Base-by-base conservation (phyloP, 2,329 filamentous ascomycete genomes). In the Aspergillus ibericus region DNA sequence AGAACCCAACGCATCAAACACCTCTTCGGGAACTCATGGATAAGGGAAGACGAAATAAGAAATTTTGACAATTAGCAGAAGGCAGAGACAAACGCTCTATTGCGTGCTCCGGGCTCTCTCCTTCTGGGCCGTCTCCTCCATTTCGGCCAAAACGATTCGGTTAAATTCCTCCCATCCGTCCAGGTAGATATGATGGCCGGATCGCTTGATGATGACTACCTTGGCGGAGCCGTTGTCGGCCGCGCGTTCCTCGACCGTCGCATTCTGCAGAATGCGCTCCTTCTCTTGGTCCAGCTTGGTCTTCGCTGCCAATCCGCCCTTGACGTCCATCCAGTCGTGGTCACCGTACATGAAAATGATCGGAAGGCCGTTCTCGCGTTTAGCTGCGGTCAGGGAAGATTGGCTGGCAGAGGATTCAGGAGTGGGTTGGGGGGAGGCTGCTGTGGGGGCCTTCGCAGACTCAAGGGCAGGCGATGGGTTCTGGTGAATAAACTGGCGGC, bases 261-360 rank as follows among this genome's bases (percentile, higher is more conserved):
- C 89, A 20, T 82, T 75, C 12, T 82, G 76, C 3, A 96, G 77
- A 0, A 83, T 80, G 51, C 84, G 83, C 25, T 78, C 76, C 63
- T 84, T 85, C 62, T 88, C 86, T 58, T 88, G 82, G 60, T 91
- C 88, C 12, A 98, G 83, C 73, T 89, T 92, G 75, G 93, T 85
- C 70, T 90, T 85, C 0, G 93, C 88, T 0, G 90, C 92, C 48
- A 88, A 85, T 0, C 95, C 95, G 27, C 93, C 95, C 0, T 87
- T 86, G 8, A 95, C 88, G 66, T 99, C 95, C 95, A 99, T 99
- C 95, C 95, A 99, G 80, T 99, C 95, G 70, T 95, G 88, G 68
- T 98, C 93, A 63, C 95, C 95, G 72, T 99, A 99, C 90, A 98
- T 93, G 72, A 99, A 85, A 8, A 98, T 84, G 32, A 98, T 81